Evolutionary conservation across 2,329 filamentous ascomycete species (phyloP), one percentile per base, ranked within the genome.

Genomic region (Zasmidium cellare): DNA sequence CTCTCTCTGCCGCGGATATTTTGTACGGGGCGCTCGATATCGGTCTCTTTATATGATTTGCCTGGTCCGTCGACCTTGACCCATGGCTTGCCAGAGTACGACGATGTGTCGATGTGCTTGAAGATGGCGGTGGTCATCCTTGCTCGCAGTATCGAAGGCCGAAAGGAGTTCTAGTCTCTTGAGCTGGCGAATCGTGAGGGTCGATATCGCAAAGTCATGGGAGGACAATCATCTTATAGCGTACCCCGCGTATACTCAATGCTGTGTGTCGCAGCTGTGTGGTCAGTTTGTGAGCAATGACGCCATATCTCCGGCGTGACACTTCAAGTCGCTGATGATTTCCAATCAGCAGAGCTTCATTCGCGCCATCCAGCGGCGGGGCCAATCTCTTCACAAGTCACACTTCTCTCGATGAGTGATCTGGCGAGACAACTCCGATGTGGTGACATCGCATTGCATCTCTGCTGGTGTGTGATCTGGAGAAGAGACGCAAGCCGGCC

Each of bases 11-110:
- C 79, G n/a, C 84, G 80, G 24, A 88, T 72, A 69, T 87, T 79
- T 68, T 79, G 67, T 0, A 88, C 84, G 2, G 77, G 65, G 12
- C 80, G 79, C 18, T 75, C 67, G 60, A 79, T 73, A 31, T 79
- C 75, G 31, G 71, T 72, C 14, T 81, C 73, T 20, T 71, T 71
- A 74, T 81, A 88, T 3, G 82, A 85, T n/a, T 73, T 74, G 16
- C 78, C 81, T 45, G 82, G 80, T 0, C 79, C 80, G 68, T 89
- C 86, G 41, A 89, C 86, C 66, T 89, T 89, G 65, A 75, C 69
- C 86, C 86, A 89, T 1, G 85, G 82, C 68, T 85, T 85, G 54
- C 70, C 69, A 18, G 61, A 58, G 57, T 71, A 63, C 74, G 80
- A 79, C 16, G 76, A 66, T 1, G 79, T 75, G 68, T 88, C 85